Percentiles rank a stretch among this genome's conserved stretches.
phyloP scores from a whole-genome alignment of 148 eudicot species.

The Amaranthus hypochondriacus region DNA sequence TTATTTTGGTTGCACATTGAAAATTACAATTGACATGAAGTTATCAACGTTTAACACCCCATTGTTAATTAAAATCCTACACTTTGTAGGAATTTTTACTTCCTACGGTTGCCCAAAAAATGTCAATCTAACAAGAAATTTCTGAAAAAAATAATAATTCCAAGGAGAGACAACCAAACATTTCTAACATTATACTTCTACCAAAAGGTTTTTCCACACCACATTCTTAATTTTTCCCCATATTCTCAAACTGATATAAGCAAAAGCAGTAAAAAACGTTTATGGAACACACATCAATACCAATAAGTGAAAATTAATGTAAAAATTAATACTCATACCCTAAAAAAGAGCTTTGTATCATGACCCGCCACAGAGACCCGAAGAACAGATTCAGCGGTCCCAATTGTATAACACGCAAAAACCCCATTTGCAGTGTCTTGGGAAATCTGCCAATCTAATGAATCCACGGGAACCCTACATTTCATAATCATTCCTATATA shows the following conservation, averaged over 20 bases:
- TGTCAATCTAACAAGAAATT: no score
- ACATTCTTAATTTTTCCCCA: neutral
- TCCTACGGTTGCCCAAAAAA: no score
- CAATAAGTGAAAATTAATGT: neutral
- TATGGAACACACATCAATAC: neutral
- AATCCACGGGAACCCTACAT: conserved; percentile 88
- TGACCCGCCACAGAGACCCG: conserved; percentile 96
- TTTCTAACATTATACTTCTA: neutral
- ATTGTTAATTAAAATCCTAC: no score
- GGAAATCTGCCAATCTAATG: conserved; percentile 94
- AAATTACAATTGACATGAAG: no score
- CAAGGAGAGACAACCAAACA: neutral
- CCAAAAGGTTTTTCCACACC: neutral
- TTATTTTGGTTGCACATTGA: no score
- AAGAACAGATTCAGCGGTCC: conserved; percentile 97
- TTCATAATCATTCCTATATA: neutral
- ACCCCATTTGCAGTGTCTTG: conserved; percentile 71
- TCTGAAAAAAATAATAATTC: neutral
- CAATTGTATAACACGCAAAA: conserved; percentile 82
- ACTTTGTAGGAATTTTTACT: no score
- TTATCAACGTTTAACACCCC: no score
- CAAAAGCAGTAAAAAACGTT: neutral
- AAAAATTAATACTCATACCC: conserved; percentile 34
- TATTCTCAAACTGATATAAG: neutral
- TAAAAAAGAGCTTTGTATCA: conserved; percentile 78